Base-by-base conservation (phyloP, 306 rosid genomes). In the Abrus pulchellus region DNA sequence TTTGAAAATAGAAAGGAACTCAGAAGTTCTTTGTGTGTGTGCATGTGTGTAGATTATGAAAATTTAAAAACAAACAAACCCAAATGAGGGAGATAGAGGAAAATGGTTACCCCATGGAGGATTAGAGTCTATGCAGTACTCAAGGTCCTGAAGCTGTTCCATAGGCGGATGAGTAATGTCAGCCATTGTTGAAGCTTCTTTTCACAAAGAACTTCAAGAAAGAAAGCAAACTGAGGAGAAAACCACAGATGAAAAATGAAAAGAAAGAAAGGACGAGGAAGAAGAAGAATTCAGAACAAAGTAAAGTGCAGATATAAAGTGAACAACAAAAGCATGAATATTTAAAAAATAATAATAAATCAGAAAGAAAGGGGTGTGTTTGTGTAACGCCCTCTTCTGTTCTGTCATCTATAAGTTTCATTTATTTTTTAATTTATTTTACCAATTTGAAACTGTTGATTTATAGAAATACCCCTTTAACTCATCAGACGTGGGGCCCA, bases 81-180 rank as follows among this genome's bases (percentile, higher is more conserved):
- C 9, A 73, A 48, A 79, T 34, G 61, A 64, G 52, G 41, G 3
- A 63, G 14, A 66, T 14, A 70, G 59, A 66, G 63, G 72, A 53
- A 78, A 49, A 80, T 50, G 38, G 56, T 7, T 90, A 92, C 97
- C 92, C 94, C 94, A 90, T 7, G 93, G 92, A 60, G 97, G 97
- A 82, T 92, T 92, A 59, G 97, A 92, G 87, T 92, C 93, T 84
- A 92, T 92, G 75, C 94, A 92, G 69, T 92, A 92, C 84, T 92
- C 97, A 56, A 90, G 97, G 90, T 92, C 97, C 62, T 90, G 94
- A 49, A 92, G 92, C 74, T 92, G 97, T 76, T 92, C 97, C 97
- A 92, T 90, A 62, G 97, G 97, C 57, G 52, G 88, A 86, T 90
- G 97, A 75, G 81, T 83, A 68, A 84, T 86, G 82, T 89, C 93